A percentile compares a stretch with the other conserved stretches of the same genome.
Evolutionary conservation across 1,284 basidiomycete genomes (phyloP).

Genomic region (Anthracocystis setariae): DNA sequence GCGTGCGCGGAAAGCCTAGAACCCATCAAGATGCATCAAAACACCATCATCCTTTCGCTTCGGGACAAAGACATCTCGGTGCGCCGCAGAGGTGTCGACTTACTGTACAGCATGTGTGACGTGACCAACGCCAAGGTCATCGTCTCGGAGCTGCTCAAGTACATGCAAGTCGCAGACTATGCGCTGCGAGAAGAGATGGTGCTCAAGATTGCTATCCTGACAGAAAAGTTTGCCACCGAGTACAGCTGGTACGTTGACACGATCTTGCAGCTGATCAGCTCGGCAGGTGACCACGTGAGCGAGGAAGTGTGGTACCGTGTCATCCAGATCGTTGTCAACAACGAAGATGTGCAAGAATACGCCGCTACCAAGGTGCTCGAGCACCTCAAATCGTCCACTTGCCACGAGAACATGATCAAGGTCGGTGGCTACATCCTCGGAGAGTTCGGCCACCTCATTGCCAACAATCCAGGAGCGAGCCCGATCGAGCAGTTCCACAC

Average conservation of each 20-base stretch:
- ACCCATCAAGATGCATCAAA: slow-evolving; percentile 93
- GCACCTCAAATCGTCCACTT: slow-evolving; percentile 85
- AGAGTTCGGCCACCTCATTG: slow-evolving; percentile 92
- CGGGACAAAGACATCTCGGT: slow-evolving; percentile 98
- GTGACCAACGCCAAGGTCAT: slow-evolving; percentile 92
- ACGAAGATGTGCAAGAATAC: slow-evolving; percentile 88
- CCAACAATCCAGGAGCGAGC: slow-evolving; percentile 90
- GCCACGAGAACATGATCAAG: slow-evolving; percentile 96
- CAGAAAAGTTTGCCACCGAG: slow-evolving; percentile 92
- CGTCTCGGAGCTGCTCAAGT: slow-evolving; percentile 91
- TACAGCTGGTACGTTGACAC: slow-evolving; percentile 70
- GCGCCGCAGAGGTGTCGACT: slow-evolving; percentile 88
- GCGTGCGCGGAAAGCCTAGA: slow-evolving; percentile 84
- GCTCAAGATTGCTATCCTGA: slow-evolving; percentile 95
- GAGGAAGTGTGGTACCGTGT: slow-evolving; percentile 99
- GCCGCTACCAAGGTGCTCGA: slow-evolving; percentile 93
- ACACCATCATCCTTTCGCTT: slow-evolving; percentile 90
- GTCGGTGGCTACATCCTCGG: slow-evolving; percentile 97
- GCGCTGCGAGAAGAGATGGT: slow-evolving; percentile 97
- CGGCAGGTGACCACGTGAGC: slow-evolving; percentile 96
- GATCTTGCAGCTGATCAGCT: slow-evolving; percentile 88
- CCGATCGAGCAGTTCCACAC: slow-evolving; percentile 95
- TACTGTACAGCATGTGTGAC: slow-evolving; percentile 99
- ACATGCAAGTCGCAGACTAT: slow-evolving; percentile 93
- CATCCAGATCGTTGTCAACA: slow-evolving; percentile 97